Evolutionary conservation across 345 rosid species (phyloP).

Genomic region (Syzygium grande): DNA sequence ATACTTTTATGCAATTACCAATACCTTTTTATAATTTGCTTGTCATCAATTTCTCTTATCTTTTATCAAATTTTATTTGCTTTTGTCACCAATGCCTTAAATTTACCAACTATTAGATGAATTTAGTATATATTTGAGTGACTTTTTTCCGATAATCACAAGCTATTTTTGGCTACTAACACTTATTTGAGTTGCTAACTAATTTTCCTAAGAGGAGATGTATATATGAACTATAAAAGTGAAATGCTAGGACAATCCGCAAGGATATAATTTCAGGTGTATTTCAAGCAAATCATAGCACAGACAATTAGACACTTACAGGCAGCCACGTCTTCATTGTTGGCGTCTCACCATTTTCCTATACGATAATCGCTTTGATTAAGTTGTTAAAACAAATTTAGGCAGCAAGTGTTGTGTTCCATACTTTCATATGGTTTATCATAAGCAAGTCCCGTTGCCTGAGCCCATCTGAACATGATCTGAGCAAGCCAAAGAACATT

Average conservation of each 20-base stretch:
- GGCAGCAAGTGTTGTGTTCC: too few species aligned
- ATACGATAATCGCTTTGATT: neutral
- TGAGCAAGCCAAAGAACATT: neutral
- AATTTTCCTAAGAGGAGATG: neutral
- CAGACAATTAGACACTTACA: neutral
- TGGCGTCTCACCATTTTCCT: neutral
- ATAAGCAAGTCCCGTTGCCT: neutral
- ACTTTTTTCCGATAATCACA: neutral
- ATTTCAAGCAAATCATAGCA: neutral
- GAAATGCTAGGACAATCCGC: neutral
- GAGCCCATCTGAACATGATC: neutral
- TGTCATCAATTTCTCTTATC: neutral
- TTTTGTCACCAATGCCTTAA: neutral
- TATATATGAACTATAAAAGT: neutral
- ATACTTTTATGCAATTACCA: neutral
- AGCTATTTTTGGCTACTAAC: neutral
- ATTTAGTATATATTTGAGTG: neutral
- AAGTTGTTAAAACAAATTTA: neutral
- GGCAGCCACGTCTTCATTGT: neutral
- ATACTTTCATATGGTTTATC: too few species aligned
- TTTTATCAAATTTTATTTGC: neutral
- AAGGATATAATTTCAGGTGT: neutral
- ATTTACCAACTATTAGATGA: neutral
- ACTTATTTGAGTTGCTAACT: neutral
- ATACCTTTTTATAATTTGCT: neutral